Percentiles rank a stretch among this genome's conserved stretches.
phyloP scores from a whole-genome alignment of 2,329 filamentous ascomycete species.

The Penicillium sp. region DNA sequence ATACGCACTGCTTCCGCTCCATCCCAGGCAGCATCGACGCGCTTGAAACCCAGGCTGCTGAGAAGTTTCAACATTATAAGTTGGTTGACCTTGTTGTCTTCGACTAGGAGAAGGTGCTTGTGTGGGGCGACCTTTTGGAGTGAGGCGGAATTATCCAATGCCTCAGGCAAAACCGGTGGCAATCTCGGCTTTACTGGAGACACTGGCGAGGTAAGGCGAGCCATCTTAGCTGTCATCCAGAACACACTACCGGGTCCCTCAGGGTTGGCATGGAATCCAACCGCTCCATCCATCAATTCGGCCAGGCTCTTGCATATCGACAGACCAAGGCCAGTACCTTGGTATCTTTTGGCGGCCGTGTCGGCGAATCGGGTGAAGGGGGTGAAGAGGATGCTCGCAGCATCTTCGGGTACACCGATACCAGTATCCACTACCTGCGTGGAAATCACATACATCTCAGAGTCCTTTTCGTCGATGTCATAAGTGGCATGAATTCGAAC shows the following conservation, averaged over 20 bases:
- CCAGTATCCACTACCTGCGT: conserved; percentile 56
- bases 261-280: conserved; percentile 48
- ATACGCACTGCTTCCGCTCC: conserved; percentile 45
- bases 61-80: conserved; percentile 42
- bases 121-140: conserved; percentile 39
- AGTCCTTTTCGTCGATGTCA: conserved; percentile 41
- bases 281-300: conserved; percentile 56
- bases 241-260: conserved; percentile 51
- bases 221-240: conserved; percentile 51
- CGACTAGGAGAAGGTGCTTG: conserved; percentile 44
- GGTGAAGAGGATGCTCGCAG: conserved; percentile 51
- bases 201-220: conserved; percentile 34
- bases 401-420: conserved; percentile 51
- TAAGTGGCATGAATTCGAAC: conserved; percentile 48
- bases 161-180: conserved; percentile 8
- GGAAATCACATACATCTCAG: conserved; percentile 45
- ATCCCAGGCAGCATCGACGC: conserved; percentile 45
- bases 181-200: conserved; percentile 28
- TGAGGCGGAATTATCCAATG: conserved; percentile 24
- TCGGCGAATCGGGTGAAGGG: conserved; percentile 58
- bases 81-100: conserved; percentile 46
- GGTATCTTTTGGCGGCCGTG: conserved; percentile 53
- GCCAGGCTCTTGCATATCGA: conserved; percentile 58
- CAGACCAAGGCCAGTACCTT: conserved; percentile 57
- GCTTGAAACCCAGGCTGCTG: conserved; percentile 41